These are phyloP conservation scores for Phoma herbarum DNA, from an alignment of 2,329 filamentous ascomycete genomes.

Conservation along the genomic window DNA sequence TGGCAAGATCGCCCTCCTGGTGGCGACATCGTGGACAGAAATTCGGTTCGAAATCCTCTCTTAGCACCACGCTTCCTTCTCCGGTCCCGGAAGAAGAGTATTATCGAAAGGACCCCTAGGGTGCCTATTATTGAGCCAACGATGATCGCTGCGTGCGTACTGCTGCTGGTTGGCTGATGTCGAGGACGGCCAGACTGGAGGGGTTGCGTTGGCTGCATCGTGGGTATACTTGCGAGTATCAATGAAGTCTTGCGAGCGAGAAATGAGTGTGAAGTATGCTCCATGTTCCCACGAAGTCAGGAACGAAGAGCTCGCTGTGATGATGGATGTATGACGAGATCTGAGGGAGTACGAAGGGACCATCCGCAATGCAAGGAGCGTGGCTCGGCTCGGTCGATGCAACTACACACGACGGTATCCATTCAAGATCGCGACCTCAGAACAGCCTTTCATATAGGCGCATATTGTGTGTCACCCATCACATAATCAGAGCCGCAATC, in stretches of 20 bases:
- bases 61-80: conserved; percentile 12
- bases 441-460: not conserved
- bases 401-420: not conserved
- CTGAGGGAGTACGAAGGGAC: conserved; percentile 2
- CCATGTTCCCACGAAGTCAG: not conserved
- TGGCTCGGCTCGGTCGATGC: not conserved
- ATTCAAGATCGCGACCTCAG: not conserved
- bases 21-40: not conserved
- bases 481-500: not conserved
- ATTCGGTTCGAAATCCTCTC: conserved; percentile 1
- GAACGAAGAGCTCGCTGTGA: not conserved
- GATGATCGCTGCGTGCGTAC: conserved; percentile 16
- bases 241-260: not conserved
- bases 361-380: conserved; percentile 9
- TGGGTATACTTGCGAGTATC: not conserved
- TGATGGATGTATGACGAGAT: conserved; percentile 10
- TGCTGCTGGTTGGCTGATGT: conserved; percentile 7
- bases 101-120: conserved; percentile 9
- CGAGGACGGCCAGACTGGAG: not conserved
- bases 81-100: conserved; percentile 10
- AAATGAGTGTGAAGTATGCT: not conserved
- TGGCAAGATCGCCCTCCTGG: not conserved
- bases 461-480: not conserved
- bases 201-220: conserved; percentile 17
- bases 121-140: conserved; percentile 15